Evolutionary conservation across 2,329 filamentous ascomycete genomes (phyloP).

Genomic region (Xylariomycetidae sp.): DNA sequence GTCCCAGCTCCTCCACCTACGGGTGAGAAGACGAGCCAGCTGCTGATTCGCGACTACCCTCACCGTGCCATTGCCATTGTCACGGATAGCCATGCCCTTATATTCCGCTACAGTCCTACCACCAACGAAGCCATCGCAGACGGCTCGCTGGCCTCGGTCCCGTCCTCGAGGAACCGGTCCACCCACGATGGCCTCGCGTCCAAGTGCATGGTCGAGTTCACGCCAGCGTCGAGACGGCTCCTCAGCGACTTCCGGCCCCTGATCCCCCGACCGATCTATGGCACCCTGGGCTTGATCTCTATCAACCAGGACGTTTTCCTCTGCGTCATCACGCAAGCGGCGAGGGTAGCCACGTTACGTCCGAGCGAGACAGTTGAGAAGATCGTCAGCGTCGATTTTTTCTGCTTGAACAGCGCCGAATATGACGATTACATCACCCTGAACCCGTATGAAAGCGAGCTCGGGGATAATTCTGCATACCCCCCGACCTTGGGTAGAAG

Average conservation of each 20-base stretch:
- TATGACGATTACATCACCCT: slow-evolving; percentile 71
- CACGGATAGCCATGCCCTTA: slow-evolving; percentile 70
- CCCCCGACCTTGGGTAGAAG: slow-evolving; percentile 52
- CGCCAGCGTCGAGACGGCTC: slow-evolving; percentile 56
- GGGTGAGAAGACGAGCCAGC: slow-evolving; percentile 61
- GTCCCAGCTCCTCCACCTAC: slow-evolving; percentile 39
- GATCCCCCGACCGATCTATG: slow-evolving; percentile 68
- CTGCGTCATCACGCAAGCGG: slow-evolving; percentile 77
- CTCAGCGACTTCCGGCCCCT: slow-evolving; percentile 72
- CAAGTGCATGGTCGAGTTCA: slow-evolving; percentile 86
- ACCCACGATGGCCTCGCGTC: slow-evolving; percentile 38
- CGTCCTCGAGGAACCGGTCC: slow-evolving; percentile 38
- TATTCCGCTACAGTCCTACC: slow-evolving; percentile 72
- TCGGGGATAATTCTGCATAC: slow-evolving; percentile 41
- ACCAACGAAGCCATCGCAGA: slow-evolving; percentile 54
- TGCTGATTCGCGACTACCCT: slow-evolving; percentile 81
- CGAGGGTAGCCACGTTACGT: slow-evolving; percentile 72
- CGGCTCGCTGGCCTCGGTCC: slow-evolving; percentile 50
- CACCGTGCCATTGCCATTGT: slow-evolving; percentile 83
- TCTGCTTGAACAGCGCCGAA: slow-evolving; percentile 79
- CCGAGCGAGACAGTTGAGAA: slow-evolving; percentile 85
- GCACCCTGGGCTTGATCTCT: slow-evolving; percentile 82
- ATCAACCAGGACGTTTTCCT: slow-evolving; percentile 82
- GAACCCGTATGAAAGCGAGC: slow-evolving; percentile 46
- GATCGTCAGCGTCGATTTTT: slow-evolving; percentile 84